A percentile compares a stretch with the other conserved stretches of the same genome.
phyloP scores from a whole-genome alignment of 257 asterid genomes.

The Mentha longifolia region DNA sequence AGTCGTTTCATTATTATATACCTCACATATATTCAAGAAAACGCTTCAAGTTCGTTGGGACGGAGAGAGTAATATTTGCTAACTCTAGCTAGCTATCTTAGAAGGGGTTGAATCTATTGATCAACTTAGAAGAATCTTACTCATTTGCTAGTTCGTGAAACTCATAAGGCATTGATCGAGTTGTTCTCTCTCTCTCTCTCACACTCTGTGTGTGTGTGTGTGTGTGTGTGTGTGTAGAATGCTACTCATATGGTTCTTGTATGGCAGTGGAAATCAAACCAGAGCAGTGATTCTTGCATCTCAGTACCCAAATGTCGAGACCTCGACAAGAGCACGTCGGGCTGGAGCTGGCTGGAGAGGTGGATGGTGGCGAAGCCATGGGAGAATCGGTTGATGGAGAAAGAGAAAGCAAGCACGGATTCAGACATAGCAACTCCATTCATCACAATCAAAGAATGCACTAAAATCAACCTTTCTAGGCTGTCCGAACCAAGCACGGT shows the following conservation, averaged over 20 bases:
- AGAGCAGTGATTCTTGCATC: constrained; percentile 41
- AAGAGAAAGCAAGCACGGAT: constrained; percentile 54
- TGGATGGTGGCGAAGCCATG: constrained; percentile 99
- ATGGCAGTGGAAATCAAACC: constrained; percentile 65
- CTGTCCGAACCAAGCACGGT: constrained; percentile 54
- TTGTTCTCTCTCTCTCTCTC: neutral
- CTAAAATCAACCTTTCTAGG: constrained; percentile 38
- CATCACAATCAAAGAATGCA: constrained; percentile 23
- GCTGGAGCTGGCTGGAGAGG: constrained; percentile 98
- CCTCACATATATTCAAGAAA: too few relatives aligned
- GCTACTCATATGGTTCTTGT: constrained; percentile 6
- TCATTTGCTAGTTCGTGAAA: too few relatives aligned
- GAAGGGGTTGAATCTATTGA: too few relatives aligned
- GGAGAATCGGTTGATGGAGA: constrained; percentile 89
- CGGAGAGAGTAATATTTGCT: constrained; percentile 79
- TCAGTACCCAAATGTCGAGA: constrained; percentile 48
- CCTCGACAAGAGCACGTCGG: constrained; percentile 57
- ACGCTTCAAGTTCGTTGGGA: neutral
- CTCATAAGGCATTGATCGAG: neutral
- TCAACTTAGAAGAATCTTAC: too few relatives aligned
- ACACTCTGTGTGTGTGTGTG: too few relatives aligned
- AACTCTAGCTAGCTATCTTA: constrained; percentile 42
- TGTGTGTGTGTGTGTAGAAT: too few relatives aligned
- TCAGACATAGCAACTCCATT: constrained; percentile 53
- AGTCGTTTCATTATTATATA: too few relatives aligned